Evolutionary conservation across 176 grass and related monocot genomes (phyloP).

Genomic region (Thinopyrum elongatum): DNA sequence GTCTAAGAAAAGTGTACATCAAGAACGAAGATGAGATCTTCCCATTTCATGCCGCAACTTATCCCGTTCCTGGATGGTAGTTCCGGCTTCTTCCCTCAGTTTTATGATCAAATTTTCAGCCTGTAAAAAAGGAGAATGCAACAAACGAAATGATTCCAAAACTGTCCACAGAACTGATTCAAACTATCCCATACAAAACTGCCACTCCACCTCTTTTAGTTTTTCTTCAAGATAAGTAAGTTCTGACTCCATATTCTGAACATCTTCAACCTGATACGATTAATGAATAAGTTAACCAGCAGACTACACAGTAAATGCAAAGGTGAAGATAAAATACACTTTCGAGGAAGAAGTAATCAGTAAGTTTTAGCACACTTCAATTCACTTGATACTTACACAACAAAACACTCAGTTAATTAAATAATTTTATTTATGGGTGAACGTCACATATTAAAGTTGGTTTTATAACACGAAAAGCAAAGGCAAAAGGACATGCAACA

Average conservation of each 20-base stretch:
- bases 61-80: conserved; percentile 48
- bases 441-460: neutral
- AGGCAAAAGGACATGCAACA: neutral
- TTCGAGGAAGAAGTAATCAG: neutral
- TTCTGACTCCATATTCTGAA: conserved; percentile 57
- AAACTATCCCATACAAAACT: too few species aligned
- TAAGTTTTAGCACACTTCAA: neutral
- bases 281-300: conserved; percentile 16
- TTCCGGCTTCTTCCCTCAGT: conserved; percentile 54
- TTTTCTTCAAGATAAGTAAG: conserved; percentile 69
- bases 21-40: conserved; percentile 26
- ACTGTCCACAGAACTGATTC: too few species aligned
- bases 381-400: neutral
- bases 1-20: neutral
- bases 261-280: conserved; percentile 62
- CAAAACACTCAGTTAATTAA: neutral
- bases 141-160: too few species aligned
- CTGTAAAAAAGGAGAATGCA: conserved; percentile 47
- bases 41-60: conserved; percentile 67
- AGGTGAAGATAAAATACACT: conserved; percentile 4
- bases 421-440: neutral
- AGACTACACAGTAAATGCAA: neutral
- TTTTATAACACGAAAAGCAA: neutral
- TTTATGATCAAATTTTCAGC: conserved; percentile 64
- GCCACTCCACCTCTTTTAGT: conserved; percentile 37